These are phyloP conservation scores for Juncus effusus DNA, from an alignment of 176 grass and related monocot species.

Conservation along the genomic window DNA sequence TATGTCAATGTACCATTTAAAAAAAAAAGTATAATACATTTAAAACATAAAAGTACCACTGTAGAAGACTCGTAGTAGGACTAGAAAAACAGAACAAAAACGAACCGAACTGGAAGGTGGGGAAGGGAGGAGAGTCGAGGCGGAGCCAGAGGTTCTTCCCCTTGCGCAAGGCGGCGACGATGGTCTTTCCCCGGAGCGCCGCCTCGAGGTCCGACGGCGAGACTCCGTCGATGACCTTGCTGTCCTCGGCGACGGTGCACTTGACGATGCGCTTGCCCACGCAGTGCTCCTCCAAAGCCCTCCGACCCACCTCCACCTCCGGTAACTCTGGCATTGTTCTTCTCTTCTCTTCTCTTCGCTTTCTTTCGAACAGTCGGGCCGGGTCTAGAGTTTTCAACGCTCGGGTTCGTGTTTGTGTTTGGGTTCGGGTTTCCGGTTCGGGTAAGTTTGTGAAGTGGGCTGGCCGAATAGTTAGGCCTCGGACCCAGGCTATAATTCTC, in stretches of 20 bases:
- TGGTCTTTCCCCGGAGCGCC: conserved; percentile 39
- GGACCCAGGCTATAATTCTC: too few relatives aligned
- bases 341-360: not conserved
- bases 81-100: not conserved
- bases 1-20: too few relatives aligned
- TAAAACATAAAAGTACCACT: too few relatives aligned
- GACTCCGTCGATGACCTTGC: conserved; percentile 64
- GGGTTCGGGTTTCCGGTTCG: too few relatives aligned
- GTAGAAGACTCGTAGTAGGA: not conserved
- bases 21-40: too few relatives aligned
- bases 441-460: too few relatives aligned
- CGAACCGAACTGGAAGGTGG: conserved; percentile 58
- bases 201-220: conserved; percentile 30
- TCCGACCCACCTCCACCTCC: conserved; percentile 52
- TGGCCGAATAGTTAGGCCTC: too few relatives aligned
- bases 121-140: conserved; percentile 44
- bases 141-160: conserved; percentile 56
- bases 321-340: conserved; percentile 54
- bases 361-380: too few relatives aligned
- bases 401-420: too few relatives aligned
- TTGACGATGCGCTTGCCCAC: conserved; percentile 34
- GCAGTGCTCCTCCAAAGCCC: conserved; percentile 49
- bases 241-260: conserved; percentile 33
- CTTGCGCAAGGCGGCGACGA: conserved; percentile 35
- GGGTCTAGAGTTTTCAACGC: too few relatives aligned